Base-by-base conservation (phyloP, 202 grass and related monocot genomes). In the Digitaria exilis region DNA sequence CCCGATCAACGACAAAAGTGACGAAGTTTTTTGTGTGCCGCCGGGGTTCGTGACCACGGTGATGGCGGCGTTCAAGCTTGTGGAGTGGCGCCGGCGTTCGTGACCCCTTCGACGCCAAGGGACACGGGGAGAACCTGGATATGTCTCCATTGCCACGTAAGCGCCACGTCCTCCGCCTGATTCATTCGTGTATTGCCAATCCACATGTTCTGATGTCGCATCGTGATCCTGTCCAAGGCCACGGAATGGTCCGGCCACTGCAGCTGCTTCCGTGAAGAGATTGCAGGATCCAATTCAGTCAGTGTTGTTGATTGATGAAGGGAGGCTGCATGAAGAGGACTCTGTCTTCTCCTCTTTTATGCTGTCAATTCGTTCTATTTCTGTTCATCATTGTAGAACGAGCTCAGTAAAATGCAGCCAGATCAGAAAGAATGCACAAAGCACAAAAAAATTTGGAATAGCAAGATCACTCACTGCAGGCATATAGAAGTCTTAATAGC, bases 101-200 rank as follows among this genome's bases (percentile, higher is more conserved):
- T n/a, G n/a, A n/a, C 69, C 76, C 80, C 1, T 92, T 94, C 69
- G 84, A 73, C 34, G 70, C 57, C 4, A 94, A 88, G 2, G n/a
- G n/a, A n/a, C n/a, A n/a, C n/a, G n/a, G n/a, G 88, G 25, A 16
- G 88, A 90, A 50, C 91, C 91, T 0, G 91, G 88, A 80, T 94
- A 94, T 63, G 80, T 88, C 25, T 94, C 71, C 88, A 94, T 63
- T 94, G 89, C 78, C 92, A 94, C 62, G 92, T 94, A 88, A 86
- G 89, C 42, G 1, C 15, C 46, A 21, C 31, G 14, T 72, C 1
- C 26, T 0, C 2, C 2, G n/a, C 37, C n/a, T n/a, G n/a, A n/a
- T n/a, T n/a, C n/a, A n/a, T n/a, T 37, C 35, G 35, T 37, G 35
- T 37, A 37, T 37, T 6, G 4, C 35, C 35, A 37, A 48, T 63